Evolutionary conservation across 148 eudicot genomes (phyloP), one percentile per base, ranked within the genome.

Genomic region (Fagopyrum homotropicum): DNA sequence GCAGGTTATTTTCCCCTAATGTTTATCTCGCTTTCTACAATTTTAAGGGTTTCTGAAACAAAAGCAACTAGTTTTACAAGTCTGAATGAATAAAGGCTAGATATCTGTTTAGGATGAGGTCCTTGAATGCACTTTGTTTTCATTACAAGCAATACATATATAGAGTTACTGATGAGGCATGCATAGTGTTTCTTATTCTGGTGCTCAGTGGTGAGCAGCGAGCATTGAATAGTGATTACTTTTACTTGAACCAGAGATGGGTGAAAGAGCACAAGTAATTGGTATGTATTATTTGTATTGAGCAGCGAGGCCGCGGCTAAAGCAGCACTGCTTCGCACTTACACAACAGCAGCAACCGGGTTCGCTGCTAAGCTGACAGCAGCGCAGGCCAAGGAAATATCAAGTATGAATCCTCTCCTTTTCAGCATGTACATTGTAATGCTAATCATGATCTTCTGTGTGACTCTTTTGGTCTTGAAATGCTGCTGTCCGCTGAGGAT

Each of bases 291-390:
- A 22, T 22, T 22, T 44, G 29, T 46, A 43, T 63, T 59, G 52
- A 35, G 46, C 79, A 88, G 89, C 63, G 89, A 84, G 57, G 87
- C 79, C 4, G 89, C 89, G 7, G 89, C 91, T 2, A 82, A 79
- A 79, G 81, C 66, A 14, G 80, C 86, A 2, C 52, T 88, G 81
- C 35, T 88, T 51, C 86, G 86, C 60, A 80, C 84, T 68, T 88
- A 85, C 91, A 86, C 80, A 82, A 80, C 71, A 60, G 87, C 84
- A 44, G 82, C 85, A 4, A 84, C 83, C 73, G 89, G 87, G 15
- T 88, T 88, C 81, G 77, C 91, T 0, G 91, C 91, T 73, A 84
- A 84, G 77, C 82, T 88, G 26, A 88, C 86, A 54, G 81, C 83
- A n/a, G 82, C 76, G 59, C 86, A 88, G 79, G 87, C 78, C 30